phyloP scores from a whole-genome alignment of 371 early-diverging fungal genomes.

The Circinella minor region DNA sequence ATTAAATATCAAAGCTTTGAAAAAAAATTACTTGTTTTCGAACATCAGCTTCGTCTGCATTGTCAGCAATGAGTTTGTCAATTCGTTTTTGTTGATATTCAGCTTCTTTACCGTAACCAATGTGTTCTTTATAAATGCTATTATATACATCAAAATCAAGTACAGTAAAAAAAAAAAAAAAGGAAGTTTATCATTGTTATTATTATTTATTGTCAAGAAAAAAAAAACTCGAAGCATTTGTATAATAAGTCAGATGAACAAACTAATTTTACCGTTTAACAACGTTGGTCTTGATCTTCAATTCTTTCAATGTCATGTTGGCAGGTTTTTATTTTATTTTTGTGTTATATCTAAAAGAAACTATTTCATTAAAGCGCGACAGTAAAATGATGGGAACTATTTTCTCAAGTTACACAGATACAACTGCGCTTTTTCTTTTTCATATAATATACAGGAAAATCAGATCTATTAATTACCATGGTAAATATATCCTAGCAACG shows the following conservation, averaged over 20 bases:
- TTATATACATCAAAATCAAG: not conserved
- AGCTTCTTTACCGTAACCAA: conserved; percentile 67
- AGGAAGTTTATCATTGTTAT: too few relatives aligned
- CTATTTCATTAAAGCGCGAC: not conserved
- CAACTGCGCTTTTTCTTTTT: too few relatives aligned
- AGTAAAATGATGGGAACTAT: not conserved
- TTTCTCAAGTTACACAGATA: too few relatives aligned
- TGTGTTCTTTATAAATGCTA: conserved; percentile 68
- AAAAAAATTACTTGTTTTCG: conserved; percentile 67
- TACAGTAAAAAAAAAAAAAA: not conserved
- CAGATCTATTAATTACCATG: too few relatives aligned
- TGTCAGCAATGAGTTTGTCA: conserved; percentile 60
- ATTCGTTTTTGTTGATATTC: conserved; percentile 68
- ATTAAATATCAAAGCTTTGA: too few relatives aligned
- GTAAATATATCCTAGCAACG: too few relatives aligned
- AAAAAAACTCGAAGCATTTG: not conserved
- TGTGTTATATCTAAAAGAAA: too few relatives aligned
- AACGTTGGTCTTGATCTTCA: conserved; percentile 76
- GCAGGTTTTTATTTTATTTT: not conserved
- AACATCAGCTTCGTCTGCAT: conserved; percentile 70
- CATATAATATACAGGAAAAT: too few relatives aligned
- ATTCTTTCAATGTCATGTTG: conserved; percentile 59
- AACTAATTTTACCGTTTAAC: conserved; percentile 60
- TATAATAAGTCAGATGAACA: too few relatives aligned
- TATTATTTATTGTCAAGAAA: not conserved